Evolutionary conservation across 2,329 filamentous ascomycete genomes (phyloP).

Genomic region (Leptoxyphium fumago): DNA sequence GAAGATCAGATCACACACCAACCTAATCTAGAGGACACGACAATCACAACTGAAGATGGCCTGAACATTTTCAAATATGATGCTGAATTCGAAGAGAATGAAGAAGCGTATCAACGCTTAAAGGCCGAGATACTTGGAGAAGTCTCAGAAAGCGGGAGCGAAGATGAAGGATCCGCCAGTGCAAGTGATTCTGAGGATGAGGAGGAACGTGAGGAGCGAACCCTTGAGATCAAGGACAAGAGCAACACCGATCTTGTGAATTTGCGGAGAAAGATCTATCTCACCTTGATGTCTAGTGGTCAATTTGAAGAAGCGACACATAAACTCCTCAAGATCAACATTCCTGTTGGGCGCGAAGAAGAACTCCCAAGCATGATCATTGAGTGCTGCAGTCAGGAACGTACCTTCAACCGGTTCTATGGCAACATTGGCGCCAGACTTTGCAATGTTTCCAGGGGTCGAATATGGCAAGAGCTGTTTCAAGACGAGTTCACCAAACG

Average conservation of each 20-base stretch:
- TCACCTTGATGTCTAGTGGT: constrained; percentile 93
- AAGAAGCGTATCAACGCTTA: constrained; percentile 76
- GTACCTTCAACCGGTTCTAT: constrained; percentile 95
- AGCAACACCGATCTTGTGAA: constrained; percentile 93
- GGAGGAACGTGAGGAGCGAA: constrained; percentile 59
- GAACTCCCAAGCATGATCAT: constrained; percentile 95
- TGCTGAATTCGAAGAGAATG: constrained; percentile 74
- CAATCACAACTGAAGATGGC: constrained; percentile 70
- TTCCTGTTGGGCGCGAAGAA: constrained; percentile 72
- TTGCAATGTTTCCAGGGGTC: constrained; percentile 64
- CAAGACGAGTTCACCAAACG: constrained; percentile 83
- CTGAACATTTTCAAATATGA: constrained; percentile 96
- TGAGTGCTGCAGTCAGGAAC: constrained; percentile 91
- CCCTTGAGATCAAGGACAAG: constrained; percentile 93
- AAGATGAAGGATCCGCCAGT: constrained; percentile 51
- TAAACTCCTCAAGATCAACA: constrained; percentile 78
- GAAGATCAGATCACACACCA: constrained; percentile 95
- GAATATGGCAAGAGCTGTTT: constrained; percentile 86
- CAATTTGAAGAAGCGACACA: constrained; percentile 95
- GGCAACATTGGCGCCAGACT: constrained; percentile 89
- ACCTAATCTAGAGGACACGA: constrained; percentile 58
- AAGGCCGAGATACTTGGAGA: constrained; percentile 92
- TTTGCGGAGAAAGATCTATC: constrained; percentile 81
- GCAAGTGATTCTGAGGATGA: constrained; percentile 43
- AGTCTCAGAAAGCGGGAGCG: constrained; percentile 59